phyloP scores from a whole-genome alignment of 2,329 filamentous ascomycete genomes.

The Trichophyton simii region DNA sequence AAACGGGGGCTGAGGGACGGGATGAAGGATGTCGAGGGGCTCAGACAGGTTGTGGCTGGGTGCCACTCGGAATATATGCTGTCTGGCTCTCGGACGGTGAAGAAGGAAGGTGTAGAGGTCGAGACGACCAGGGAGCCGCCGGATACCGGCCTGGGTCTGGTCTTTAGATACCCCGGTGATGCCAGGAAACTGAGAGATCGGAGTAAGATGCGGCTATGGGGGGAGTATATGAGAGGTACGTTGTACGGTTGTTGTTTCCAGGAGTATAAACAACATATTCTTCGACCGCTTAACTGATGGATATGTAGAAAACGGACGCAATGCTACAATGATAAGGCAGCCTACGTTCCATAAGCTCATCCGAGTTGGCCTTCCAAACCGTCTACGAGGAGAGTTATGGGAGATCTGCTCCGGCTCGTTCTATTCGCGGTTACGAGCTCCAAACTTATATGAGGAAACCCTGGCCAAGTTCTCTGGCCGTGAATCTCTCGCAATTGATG shows the following conservation, averaged over 20 bases:
- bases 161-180: conserved; percentile 92
- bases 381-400: conserved; percentile 88
- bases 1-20: conserved; percentile 80
- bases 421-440: conserved; percentile 75
- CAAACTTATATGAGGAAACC: conserved; percentile 71
- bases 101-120: conserved; percentile 41
- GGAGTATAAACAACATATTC: not conserved
- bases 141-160: conserved; percentile 85
- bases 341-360: conserved; percentile 97
- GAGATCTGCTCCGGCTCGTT: conserved; percentile 86
- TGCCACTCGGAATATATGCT: conserved; percentile 86
- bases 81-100: conserved; percentile 29
- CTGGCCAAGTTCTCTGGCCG: conserved; percentile 69
- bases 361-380: conserved; percentile 84
- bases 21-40: conserved; percentile 74
- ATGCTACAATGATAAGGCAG: conserved; percentile 81
- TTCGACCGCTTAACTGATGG: conserved; percentile 6
- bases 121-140: conserved; percentile 47
- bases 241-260: not conserved
- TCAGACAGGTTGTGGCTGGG: conserved; percentile 65
- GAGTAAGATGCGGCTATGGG: conserved; percentile 96
- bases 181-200: conserved; percentile 83
- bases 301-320: conserved; percentile 72
- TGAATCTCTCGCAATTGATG: conserved; percentile 89
- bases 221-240: conserved; percentile 67